Base-by-base conservation (phyloP, 1,284 basidiomycete genomes). In the Marasmius oreades region DNA sequence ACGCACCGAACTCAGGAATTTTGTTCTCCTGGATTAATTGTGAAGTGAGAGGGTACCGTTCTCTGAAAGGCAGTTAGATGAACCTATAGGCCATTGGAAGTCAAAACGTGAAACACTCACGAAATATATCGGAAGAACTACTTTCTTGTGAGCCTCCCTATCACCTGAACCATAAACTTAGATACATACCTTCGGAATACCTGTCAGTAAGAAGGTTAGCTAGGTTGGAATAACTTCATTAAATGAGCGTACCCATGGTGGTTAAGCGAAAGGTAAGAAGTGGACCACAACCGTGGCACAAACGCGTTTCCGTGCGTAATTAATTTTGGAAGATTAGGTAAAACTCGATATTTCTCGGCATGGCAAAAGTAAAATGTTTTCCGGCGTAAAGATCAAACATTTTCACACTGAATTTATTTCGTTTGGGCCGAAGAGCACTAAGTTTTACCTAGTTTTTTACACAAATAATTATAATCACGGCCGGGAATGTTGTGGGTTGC, bases 41-140 rank as follows among this genome's bases (percentile, higher is more conserved):
- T 43, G 95, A 98, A 50, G 96, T 99, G 65, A 99, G 84, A 59
- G 97, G 96, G 71, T 99, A 99, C 62, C 97, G 88, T 79, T 99
- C 97, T 64, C 92, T 93, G 66, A 5, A 47, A 45, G 7, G 18
- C 39, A n/a, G 28, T 68, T 14, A 66, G 55, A n/a, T n/a, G n/a
- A n/a, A n/a, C n/a, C n/a, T n/a, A n/a, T n/a, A n/a, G n/a, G n/a
- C n/a, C n/a, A n/a, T 34, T 44, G 5, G 24, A 42, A 43, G 7
- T 28, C n/a, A 28, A 55, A 24, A 37, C 31, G 20, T 50, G 26
- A 50, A 44, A 20, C 14, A 76, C 88, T 67, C 69, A 91, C 87
- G 89, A 91, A 62, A 91, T 88, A 66, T 90, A 91, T 71, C 90
- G 84, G 76, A 92, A 91, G 73, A 91, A 91, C 89, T 91, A 42